These are phyloP conservation scores for Metschnikowia lunata DNA, from an alignment of 805 yeast species.

Conservation along the genomic window DNA sequence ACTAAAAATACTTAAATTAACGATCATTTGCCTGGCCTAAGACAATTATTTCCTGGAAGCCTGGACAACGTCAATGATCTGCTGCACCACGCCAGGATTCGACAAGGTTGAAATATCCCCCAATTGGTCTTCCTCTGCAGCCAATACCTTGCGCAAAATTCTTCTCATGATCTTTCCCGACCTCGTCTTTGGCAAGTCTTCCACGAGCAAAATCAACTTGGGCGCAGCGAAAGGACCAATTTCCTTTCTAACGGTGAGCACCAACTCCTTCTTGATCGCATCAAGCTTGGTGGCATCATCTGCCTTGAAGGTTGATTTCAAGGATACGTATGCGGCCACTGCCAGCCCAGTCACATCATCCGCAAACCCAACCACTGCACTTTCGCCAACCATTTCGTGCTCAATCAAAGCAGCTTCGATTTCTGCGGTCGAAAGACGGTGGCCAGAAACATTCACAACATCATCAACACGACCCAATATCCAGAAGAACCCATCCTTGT, in stretches of 20 bases:
- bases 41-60: slow-evolving; percentile 17
- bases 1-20: not conserved
- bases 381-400: slow-evolving; percentile 77
- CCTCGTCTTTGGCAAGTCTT: slow-evolving; percentile 95
- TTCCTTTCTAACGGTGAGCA: slow-evolving; percentile 84
- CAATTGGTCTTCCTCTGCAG: slow-evolving; percentile 87
- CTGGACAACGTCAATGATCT: slow-evolving; percentile 66
- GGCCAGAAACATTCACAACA: slow-evolving; percentile 97
- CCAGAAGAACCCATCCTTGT: slow-evolving; percentile 95
- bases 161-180: slow-evolving; percentile 99
- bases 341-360: slow-evolving; percentile 98
- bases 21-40: not conserved
- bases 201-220: slow-evolving; percentile 74
- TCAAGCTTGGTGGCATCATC: slow-evolving; percentile 42
- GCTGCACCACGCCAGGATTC: slow-evolving; percentile 79
- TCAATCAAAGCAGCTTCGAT: slow-evolving; percentile 88
- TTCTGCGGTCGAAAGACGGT: slow-evolving; percentile 96
- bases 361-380: slow-evolving; percentile 94
- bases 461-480: slow-evolving; percentile 98
- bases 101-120: slow-evolving; percentile 91
- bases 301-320: slow-evolving; percentile 45
- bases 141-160: slow-evolving; percentile 85
- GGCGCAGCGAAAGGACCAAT: slow-evolving; percentile 97
- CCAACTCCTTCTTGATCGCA: slow-evolving; percentile 65
- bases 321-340: slow-evolving; percentile 87